These are phyloP conservation scores for Hemerocallis citrina DNA, from an alignment of 106 monocot genomes.

Conservation along the genomic window DNA sequence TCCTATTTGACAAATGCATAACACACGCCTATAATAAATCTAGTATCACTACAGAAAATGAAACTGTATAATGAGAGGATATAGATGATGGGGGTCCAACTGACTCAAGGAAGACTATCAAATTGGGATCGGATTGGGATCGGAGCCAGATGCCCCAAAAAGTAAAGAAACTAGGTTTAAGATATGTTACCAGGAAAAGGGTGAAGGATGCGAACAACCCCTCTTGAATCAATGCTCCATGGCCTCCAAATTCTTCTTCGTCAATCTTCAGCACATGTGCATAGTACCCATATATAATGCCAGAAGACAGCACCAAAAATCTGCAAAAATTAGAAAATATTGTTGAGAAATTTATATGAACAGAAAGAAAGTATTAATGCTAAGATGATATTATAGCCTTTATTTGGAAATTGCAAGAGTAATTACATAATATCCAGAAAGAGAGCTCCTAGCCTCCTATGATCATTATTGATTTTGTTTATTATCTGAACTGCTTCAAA, in stretches of 20 bases:
- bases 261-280: slow-evolving; percentile 67
- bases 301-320: slow-evolving; percentile 70
- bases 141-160: too few species aligned
- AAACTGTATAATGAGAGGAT: too few species aligned
- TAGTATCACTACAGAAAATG: too few species aligned
- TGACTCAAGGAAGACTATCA: too few species aligned
- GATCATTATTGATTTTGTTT: neutral
- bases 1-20: too few species aligned
- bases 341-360: neutral
- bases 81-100: too few species aligned
- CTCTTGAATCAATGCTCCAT: slow-evolving; percentile 80
- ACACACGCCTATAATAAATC: too few species aligned
- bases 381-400: too few species aligned
- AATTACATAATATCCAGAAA: too few species aligned
- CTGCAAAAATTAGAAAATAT: slow-evolving; percentile 18
- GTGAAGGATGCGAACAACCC: slow-evolving; percentile 91
- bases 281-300: slow-evolving; percentile 73
- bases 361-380: too few species aligned
- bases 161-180: neutral
- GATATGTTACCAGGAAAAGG: slow-evolving; percentile 71
- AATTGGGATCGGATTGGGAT: too few species aligned
- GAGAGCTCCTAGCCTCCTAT: neutral
- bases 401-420: too few species aligned
- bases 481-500: neutral
- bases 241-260: slow-evolving; percentile 93